A percentile compares a stretch with the other conserved stretches of the same genome.
These are phyloP conservation scores for Drechslerella dactyloides DNA, from an alignment of 2,329 filamentous ascomycete genomes.

Conservation along the genomic window DNA sequence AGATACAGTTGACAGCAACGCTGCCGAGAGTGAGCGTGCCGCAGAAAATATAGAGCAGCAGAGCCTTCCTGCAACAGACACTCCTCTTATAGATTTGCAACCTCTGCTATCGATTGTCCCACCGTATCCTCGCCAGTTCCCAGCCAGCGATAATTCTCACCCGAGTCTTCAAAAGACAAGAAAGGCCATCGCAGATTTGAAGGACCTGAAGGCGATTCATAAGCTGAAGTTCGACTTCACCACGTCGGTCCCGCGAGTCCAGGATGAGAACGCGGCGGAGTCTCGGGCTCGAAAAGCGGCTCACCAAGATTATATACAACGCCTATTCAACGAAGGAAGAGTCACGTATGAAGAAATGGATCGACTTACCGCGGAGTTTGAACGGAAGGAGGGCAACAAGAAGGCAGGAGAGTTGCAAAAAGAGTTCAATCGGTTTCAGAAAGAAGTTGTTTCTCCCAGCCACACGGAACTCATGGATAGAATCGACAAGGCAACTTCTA, in stretches of 20 bases:
- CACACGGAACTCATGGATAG: conserved; percentile 79
- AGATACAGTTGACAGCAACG: conserved; percentile 6
- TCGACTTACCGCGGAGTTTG: conserved; percentile 74
- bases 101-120: conserved; percentile 90
- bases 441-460: conserved; percentile 79
- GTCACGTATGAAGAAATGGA: conserved; percentile 66
- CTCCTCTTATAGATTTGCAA: conserved; percentile 74
- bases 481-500: conserved; percentile 73
- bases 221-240: conserved; percentile 70
- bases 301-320: conserved; percentile 76
- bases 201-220: conserved; percentile 74
- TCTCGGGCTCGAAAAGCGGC: conserved; percentile 66
- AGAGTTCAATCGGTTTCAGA: conserved; percentile 84
- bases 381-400: conserved; percentile 71
- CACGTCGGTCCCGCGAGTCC: conserved; percentile 65
- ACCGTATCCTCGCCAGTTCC: conserved; percentile 90
- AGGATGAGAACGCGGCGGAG: conserved; percentile 64
- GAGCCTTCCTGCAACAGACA: conserved; percentile 52
- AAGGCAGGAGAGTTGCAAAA: conserved; percentile 76
- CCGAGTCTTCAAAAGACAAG: conserved; percentile 83
- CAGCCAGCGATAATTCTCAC: conserved; percentile 94
- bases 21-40: conserved; percentile 61
- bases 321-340: conserved; percentile 56
- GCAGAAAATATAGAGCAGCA: conserved; percentile 70
- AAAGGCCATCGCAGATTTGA: conserved; percentile 73